Evolutionary conservation across 306 rosid genomes (phyloP), one percentile per base, ranked within the genome.

Genomic region (Leucaena leucocephala): DNA sequence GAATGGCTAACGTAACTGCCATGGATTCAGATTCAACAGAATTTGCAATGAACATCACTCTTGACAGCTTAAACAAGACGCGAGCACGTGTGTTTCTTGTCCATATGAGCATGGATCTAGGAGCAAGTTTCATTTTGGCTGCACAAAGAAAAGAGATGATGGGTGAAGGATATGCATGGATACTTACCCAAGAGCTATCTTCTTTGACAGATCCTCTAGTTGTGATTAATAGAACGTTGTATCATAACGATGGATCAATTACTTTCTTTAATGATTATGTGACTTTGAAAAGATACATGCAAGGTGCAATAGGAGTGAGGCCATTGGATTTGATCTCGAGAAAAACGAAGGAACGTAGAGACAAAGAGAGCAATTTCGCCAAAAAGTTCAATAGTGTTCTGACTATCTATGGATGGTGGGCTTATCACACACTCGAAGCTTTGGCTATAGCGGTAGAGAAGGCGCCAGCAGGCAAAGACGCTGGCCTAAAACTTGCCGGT

Each of bases 151-250:
- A 33, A 2, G 70, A 75, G 13, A 82, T 85, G 85, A 70, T 85
- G 81, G 72, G 4, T 1, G 72, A 38, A 71, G 87, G 87, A 17
- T 80, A 64, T 66, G 87, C 79, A 7, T 87, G 67, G 87, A 69
- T 76, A 11, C n/a, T 68, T 42, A 55, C 82, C 16, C 70, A 75
- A 57, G 84, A 68, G 16, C 15, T 87, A 38, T 80, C 90, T 4
- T 19, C 69, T 57, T 15, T 69, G 57, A n/a, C 80, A 4, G 14
- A 74, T 77, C 83, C 85, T 5, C 12, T 3, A 54, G 76, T 1
- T 16, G 1, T 0, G 21, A 0, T 3, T 6, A 11, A 11, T 3
- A n/a, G 7, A n/a, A 7, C 27, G 27, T 27, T 27, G 27, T 27
- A 27, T 27, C 27, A 27, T 27, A 27, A 27, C 27, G 27, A 27